phyloP scores from a whole-genome alignment of 495 filamentous ascomycete species.

The Neurospora sp. region DNA sequence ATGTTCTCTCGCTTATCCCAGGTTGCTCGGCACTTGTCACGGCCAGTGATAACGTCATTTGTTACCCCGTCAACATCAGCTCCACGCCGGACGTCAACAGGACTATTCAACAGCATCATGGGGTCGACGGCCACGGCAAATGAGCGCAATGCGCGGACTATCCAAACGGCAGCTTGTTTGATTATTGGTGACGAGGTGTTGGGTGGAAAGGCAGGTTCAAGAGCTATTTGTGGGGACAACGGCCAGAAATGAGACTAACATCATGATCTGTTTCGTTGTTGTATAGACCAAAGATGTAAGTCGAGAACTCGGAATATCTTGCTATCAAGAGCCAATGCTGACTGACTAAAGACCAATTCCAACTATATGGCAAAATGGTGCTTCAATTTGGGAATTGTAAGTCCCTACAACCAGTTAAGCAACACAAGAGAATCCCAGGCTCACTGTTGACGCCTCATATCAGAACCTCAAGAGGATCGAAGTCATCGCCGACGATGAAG shows the following conservation, averaged over 20 bases:
- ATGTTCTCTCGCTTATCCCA: slow-evolving; percentile 74
- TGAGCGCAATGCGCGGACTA: slow-evolving; percentile 48
- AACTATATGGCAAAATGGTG: slow-evolving; percentile 86
- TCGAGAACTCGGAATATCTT: neutral
- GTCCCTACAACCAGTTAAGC: too few relatives aligned
- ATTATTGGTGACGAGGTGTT: slow-evolving; percentile 97
- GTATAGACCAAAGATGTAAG: slow-evolving; percentile 28
- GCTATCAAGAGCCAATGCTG: neutral
- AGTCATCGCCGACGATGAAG: slow-evolving; percentile 84
- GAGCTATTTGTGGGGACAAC: neutral
- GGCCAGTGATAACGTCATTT: slow-evolving; percentile 23
- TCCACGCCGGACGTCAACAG: slow-evolving; percentile 2
- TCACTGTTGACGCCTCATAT: neutral
- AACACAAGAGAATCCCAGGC: neutral
- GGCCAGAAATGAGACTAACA: slow-evolving; percentile 4
- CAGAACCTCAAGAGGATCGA: slow-evolving; percentile 76
- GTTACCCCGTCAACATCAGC: slow-evolving; percentile 5
- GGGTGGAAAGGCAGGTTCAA: slow-evolving; percentile 70
- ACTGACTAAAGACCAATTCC: slow-evolving; percentile 66
- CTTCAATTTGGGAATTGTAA: slow-evolving; percentile 72
- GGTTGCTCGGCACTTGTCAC: slow-evolving; percentile 60
- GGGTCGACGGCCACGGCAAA: slow-evolving; percentile 35
- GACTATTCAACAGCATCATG: slow-evolving; percentile 29
- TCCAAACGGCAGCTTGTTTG: slow-evolving; percentile 84
- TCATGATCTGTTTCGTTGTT: too few relatives aligned